Percentiles rank a stretch among this genome's conserved stretches.
Evolutionary conservation across 352 stramenopile species (phyloP).

Genomic region (Hyaloperonospora brassicae): DNA sequence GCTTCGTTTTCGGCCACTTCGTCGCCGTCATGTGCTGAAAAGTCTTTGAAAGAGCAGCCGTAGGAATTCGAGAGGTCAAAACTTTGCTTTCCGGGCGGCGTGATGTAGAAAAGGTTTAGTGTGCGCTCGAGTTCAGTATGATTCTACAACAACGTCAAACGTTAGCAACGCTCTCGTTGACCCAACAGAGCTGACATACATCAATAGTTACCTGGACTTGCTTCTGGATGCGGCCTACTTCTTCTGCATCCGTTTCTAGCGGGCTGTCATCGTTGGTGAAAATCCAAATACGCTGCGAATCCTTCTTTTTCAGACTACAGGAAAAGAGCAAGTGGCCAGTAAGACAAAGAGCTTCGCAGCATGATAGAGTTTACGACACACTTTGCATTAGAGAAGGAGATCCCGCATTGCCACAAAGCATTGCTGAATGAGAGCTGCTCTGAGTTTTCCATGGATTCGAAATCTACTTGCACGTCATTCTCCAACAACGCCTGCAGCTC

Average conservation of each 20-base stretch:
- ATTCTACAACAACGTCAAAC: conserved; percentile 29
- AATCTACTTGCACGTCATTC: conserved; percentile 34
- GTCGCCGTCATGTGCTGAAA: conserved; percentile 24
- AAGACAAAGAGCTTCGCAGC: neutral
- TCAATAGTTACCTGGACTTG: conserved; percentile 49
- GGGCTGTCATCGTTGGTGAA: conserved; percentile 78
- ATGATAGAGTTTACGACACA: conserved; percentile 16
- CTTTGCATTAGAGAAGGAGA: conserved; percentile 76
- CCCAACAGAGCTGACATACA: neutral
- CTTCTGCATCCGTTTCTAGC: conserved; percentile 40
- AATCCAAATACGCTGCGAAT: conserved; percentile 79
- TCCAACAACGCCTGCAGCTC: conserved; percentile 34
- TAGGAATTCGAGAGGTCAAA: conserved; percentile 67
- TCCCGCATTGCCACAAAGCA: conserved; percentile 72
- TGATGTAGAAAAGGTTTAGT: conserved; percentile 76
- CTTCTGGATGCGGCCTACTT: conserved; percentile 56
- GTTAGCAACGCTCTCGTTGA: neutral
- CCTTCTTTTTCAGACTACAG: conserved; percentile 74
- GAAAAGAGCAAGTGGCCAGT: conserved; percentile 1
- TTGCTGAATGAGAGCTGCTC: conserved; percentile 73
- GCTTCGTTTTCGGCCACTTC: conserved; percentile 18
- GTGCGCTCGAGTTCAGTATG: conserved; percentile 70
- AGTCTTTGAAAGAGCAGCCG: conserved; percentile 59
- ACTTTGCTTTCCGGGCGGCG: conserved; percentile 34
- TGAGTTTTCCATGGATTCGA: conserved; percentile 49